Conservation (phyloP, 441 rosid species). For the Croton laevigatus region DNA sequence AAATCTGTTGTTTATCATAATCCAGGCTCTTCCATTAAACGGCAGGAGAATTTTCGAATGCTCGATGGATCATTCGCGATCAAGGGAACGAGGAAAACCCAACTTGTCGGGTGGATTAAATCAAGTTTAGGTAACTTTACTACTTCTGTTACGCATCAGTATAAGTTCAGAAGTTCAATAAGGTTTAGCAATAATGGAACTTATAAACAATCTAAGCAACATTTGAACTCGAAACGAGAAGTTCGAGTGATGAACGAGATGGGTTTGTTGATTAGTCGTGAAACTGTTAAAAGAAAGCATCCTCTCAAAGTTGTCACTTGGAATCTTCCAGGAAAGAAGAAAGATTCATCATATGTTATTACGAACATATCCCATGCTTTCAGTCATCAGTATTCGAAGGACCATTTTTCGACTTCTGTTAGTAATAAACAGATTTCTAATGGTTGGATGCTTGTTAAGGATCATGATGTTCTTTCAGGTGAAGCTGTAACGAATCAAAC, state of each 20-base stretch:
- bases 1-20: slow-evolving; percentile 27
- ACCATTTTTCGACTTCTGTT: slow-evolving; percentile 27
- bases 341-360: slow-evolving; percentile 32
- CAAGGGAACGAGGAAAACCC: slow-evolving; percentile 45
- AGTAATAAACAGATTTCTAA: slow-evolving; percentile 44
- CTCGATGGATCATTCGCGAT: slow-evolving; percentile 65
- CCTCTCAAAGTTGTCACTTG: slow-evolving; percentile 54
- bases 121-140: slow-evolving; percentile 66
- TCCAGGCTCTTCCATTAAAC: slow-evolving; percentile 32
- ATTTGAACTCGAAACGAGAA: slow-evolving; percentile 34
- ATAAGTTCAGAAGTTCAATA: slow-evolving; percentile 39
- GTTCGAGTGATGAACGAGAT: slow-evolving; percentile 37
- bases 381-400: slow-evolving; percentile 32
- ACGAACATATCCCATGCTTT: slow-evolving; percentile 62
- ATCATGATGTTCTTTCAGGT: slow-evolving; percentile 59
- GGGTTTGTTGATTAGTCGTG: slow-evolving; percentile 27
- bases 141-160: slow-evolving; percentile 36
- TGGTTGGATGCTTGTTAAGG: slow-evolving; percentile 82
- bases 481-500: slow-evolving; percentile 49
- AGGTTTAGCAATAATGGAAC: slow-evolving; percentile 45
- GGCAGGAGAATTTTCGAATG: slow-evolving; percentile 33
- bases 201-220: slow-evolving; percentile 45
- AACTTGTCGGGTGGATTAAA: slow-evolving; percentile 62
- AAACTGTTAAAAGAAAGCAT: slow-evolving; percentile 29
- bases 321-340: slow-evolving; percentile 39